phyloP scores from a whole-genome alignment of 441 rosid species.

The Brassica balearica region DNA sequence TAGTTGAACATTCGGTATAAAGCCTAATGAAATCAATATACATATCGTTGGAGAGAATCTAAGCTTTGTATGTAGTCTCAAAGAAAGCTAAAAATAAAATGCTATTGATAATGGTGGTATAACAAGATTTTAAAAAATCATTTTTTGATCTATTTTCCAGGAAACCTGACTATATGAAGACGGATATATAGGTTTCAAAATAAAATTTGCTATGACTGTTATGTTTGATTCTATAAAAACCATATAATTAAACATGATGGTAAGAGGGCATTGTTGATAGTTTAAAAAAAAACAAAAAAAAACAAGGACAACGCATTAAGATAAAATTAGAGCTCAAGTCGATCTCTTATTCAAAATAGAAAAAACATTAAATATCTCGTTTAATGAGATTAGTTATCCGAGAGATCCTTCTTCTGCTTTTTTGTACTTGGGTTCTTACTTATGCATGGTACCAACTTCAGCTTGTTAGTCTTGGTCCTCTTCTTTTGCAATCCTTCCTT shows the following conservation, averaged over 20 bases:
- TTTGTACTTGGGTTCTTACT: background rate
- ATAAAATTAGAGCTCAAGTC: no score
- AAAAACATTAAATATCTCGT: no score
- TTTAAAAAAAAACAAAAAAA: no score
- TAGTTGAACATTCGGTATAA: background rate
- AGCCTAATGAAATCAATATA: background rate
- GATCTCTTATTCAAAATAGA: no score
- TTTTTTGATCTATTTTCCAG: no score
- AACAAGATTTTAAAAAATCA: background rate
- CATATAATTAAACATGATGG: background rate
- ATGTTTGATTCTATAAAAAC: background rate
- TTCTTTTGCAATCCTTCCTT: no score
- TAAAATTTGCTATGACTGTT: background rate
- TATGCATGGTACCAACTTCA: background rate
- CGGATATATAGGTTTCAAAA: background rate
- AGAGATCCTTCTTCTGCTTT: background rate
- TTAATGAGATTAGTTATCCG: background rate
- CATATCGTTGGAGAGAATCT: background rate
- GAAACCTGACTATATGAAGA: background rate
- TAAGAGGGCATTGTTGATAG: background rate
- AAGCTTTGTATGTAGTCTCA: background rate
- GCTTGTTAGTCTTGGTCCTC: background rate
- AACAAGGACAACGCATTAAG: background rate
- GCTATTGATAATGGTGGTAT: background rate
- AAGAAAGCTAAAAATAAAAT: background rate